These are phyloP conservation scores for Aspergillus baeticus DNA, from an alignment of 495 filamentous ascomycete genomes.

Conservation along the genomic window DNA sequence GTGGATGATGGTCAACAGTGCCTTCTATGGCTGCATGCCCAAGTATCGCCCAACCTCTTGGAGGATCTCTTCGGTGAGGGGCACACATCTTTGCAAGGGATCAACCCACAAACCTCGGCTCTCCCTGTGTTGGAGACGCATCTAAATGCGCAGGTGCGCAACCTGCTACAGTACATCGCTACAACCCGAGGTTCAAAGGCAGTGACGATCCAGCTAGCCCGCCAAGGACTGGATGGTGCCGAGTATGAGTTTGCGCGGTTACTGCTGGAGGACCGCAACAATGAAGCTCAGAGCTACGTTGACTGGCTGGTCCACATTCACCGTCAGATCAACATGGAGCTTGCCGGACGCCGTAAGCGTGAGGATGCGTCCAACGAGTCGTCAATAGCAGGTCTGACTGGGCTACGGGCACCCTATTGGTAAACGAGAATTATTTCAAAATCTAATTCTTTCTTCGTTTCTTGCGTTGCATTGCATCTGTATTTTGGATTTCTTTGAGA, in stretches of 20 bases:
- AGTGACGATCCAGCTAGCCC: slow-evolving; percentile 82
- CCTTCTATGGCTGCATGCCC: slow-evolving; percentile 83
- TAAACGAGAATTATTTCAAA: slow-evolving; percentile 20
- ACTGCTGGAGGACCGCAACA: slow-evolving; percentile 93
- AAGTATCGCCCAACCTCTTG: slow-evolving; percentile 76
- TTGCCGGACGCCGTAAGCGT: slow-evolving; percentile 74
- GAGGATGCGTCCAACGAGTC: slow-evolving; percentile 58
- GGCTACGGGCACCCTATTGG: slow-evolving; percentile 75
- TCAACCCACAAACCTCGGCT: slow-evolving; percentile 74
- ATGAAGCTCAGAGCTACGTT: slow-evolving; percentile 95
- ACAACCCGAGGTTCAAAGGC: slow-evolving; percentile 82
- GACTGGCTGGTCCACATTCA: slow-evolving; percentile 98
- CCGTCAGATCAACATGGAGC: slow-evolving; percentile 84
- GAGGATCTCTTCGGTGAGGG: slow-evolving; percentile 86
- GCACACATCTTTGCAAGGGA: slow-evolving; percentile 63
- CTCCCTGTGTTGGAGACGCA: slow-evolving; percentile 83
- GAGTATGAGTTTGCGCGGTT: slow-evolving; percentile 94
- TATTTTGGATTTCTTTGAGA: slow-evolving; percentile 16
- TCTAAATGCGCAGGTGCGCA: slow-evolving; percentile 91
- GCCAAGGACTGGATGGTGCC: slow-evolving; percentile 90
- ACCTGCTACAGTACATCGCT: slow-evolving; percentile 84
- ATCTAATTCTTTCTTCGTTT: slow-evolving; percentile 11
- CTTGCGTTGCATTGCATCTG: slow-evolving; percentile 12
- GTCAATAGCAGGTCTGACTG: slow-evolving; percentile 60
- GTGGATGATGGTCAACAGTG: slow-evolving; percentile 95